phyloP scores from a whole-genome alignment of 768 basidiomycete genomes.

The Leccinum arenicola region DNA sequence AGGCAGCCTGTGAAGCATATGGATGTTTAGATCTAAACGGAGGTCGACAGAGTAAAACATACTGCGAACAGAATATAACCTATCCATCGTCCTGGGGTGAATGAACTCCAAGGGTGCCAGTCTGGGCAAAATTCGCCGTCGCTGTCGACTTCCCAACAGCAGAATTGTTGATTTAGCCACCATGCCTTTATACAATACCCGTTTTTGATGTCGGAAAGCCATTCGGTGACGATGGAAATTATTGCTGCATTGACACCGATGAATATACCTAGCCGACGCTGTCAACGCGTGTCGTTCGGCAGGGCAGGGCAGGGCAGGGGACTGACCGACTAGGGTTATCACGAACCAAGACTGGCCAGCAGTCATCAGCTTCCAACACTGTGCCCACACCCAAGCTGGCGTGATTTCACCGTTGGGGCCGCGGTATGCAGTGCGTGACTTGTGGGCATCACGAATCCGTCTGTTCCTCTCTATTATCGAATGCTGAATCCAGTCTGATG shows the following conservation, averaged over 20 bases:
- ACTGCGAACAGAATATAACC: constrained; percentile 91
- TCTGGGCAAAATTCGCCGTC: constrained; percentile 83
- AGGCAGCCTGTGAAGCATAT: constrained; percentile 52
- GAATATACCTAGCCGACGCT: constrained; percentile 57
- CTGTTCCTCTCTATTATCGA: constrained; percentile 84
- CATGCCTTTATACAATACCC: constrained; percentile 96
- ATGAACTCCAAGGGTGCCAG: constrained; percentile 87
- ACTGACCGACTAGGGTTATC: constrained; percentile 83
- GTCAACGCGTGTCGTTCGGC: constrained; percentile 2
- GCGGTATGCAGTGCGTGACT: constrained; percentile 41
- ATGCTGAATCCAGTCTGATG: constrained; percentile 94
- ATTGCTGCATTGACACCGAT: constrained; percentile 92
- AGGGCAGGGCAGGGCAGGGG: neutral
- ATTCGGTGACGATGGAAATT: constrained; percentile 93
- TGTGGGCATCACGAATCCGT: constrained; percentile 57
- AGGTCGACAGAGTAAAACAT: constrained; percentile 41
- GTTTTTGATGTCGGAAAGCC: constrained; percentile 97
- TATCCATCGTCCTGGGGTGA: constrained; percentile 70
- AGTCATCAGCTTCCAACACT: constrained; percentile 55
- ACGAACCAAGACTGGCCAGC: constrained; percentile 92
- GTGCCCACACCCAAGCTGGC: constrained; percentile 57
- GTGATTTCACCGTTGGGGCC: constrained; percentile 51
- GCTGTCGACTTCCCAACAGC: constrained; percentile 93
- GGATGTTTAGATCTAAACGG: constrained; percentile 1
- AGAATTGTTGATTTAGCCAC: constrained; percentile 99